These are phyloP conservation scores for Geranium incanum DNA, from an alignment of 441 rosid genomes.

Conservation along the genomic window DNA sequence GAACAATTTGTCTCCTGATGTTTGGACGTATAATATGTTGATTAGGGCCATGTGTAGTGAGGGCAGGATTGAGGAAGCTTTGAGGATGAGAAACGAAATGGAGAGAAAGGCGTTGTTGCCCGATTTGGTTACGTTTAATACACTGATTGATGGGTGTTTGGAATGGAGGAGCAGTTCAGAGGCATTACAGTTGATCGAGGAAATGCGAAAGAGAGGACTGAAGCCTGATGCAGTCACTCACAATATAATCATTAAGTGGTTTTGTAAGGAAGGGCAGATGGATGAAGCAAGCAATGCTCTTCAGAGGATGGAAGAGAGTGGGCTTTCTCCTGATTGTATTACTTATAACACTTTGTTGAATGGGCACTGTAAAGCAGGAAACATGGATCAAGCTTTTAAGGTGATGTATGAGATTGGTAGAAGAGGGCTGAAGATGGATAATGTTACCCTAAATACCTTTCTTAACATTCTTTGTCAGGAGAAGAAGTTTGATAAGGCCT, in stretches of 20 bases:
- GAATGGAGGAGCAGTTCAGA: constrained; percentile 33
- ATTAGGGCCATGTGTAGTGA: constrained; percentile 54
- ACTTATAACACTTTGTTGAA: constrained; percentile 68
- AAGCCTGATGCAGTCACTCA: constrained; percentile 49
- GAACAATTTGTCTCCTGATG: constrained; percentile 47
- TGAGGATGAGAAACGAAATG: constrained; percentile 57
- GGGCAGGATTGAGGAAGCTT: constrained; percentile 51
- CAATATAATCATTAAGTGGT: constrained; percentile 64
- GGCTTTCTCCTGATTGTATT: constrained; percentile 52
- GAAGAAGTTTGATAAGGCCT: constrained; percentile 52
- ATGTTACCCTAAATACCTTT: constrained; percentile 58
- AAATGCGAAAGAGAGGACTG: constrained; percentile 56
- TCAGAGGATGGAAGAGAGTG: constrained; percentile 49
- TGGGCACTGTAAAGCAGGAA: constrained; percentile 54
- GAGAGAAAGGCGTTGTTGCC: constrained; percentile 49
- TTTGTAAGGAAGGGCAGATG: constrained; percentile 59
- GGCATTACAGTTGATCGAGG: constrained; percentile 49
- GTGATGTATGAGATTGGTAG: constrained; percentile 70
- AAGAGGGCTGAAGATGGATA: constrained; percentile 66
- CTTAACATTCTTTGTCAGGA: constrained; percentile 59
- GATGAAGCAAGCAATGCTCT: constrained; percentile 46
- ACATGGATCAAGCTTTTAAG: constrained; percentile 51
- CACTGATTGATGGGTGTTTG: constrained; percentile 69
- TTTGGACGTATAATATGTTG: constrained; percentile 66
- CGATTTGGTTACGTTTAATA: constrained; percentile 74